phyloP scores from a whole-genome alignment of 768 basidiomycete genomes.

The Kwoniella sp. region DNA sequence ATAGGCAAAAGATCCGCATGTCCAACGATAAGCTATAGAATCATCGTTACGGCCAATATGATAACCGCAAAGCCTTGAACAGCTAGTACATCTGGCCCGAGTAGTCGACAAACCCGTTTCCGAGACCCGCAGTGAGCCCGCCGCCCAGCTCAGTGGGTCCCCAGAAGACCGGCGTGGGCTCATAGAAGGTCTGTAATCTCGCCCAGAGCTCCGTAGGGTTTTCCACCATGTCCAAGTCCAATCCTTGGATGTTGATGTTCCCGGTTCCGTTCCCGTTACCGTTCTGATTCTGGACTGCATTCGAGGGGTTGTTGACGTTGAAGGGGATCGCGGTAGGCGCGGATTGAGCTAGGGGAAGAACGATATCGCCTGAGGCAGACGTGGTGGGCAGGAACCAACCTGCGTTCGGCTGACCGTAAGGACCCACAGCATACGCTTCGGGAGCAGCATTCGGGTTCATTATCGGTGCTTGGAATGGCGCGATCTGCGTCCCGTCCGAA shows the following conservation, averaged over 20 bases:
- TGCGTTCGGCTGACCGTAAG: slow-evolving; percentile 15
- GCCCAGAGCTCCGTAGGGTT: slow-evolving; percentile 43
- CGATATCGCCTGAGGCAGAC: slow-evolving; percentile 5
- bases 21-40: not conserved
- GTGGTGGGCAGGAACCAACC: slow-evolving; percentile 8
- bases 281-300: not conserved
- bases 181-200: slow-evolving; percentile 49
- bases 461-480: slow-evolving; percentile 11
- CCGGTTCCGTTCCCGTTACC: not conserved
- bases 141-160: slow-evolving; percentile 18
- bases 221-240: slow-evolving; percentile 3
- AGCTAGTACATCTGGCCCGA: slow-evolving; percentile 22
- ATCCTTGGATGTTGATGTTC: not conserved
- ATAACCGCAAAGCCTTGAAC: not conserved
- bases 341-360: slow-evolving; percentile 20
- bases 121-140: slow-evolving; percentile 4
- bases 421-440: slow-evolving; percentile 18
- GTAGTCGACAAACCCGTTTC: slow-evolving; percentile 20
- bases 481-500: not conserved
- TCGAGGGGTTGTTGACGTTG: not conserved
- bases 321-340: slow-evolving; percentile 16
- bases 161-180: slow-evolving; percentile 43
- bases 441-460: slow-evolving; percentile 20
- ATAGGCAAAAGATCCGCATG: too few relatives aligned
- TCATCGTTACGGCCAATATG: not conserved